phyloP scores from a whole-genome alignment of 345 rosid species.

The Gossypium sturtianum region DNA sequence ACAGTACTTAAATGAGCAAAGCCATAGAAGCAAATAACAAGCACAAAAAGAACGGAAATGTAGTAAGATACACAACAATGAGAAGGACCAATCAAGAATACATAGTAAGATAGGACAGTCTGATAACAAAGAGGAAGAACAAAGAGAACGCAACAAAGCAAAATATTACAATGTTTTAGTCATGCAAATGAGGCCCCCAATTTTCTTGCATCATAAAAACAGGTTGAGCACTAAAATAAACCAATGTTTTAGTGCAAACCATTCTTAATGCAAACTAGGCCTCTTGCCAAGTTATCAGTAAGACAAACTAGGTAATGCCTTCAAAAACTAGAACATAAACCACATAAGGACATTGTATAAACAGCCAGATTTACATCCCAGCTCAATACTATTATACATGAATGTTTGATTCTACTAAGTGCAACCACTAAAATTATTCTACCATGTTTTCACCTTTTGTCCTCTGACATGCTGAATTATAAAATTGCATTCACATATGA shows the following conservation, averaged over 20 bases:
- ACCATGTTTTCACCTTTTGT: neutral
- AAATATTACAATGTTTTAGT: neutral
- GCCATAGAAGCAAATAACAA: neutral
- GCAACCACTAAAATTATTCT: neutral
- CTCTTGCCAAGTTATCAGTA: neutral
- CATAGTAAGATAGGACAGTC: neutral
- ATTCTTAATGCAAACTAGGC: neutral
- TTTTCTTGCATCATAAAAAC: neutral
- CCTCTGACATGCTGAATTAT: neutral
- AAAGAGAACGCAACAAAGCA: neutral
- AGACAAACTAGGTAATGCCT: neutral
- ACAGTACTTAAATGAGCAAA: conserved; percentile 16
- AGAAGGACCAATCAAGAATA: neutral
- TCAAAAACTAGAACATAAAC: neutral
- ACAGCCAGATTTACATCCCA: neutral
- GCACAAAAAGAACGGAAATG: conserved; percentile 1
- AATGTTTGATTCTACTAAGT: neutral
- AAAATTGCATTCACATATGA: neutral
- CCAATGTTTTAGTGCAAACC: neutral
- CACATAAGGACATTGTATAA: neutral
- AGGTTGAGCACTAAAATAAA: neutral
- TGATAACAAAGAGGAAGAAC: neutral
- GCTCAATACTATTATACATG: neutral
- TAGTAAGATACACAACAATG: conserved; percentile 1
- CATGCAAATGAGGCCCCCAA: neutral